Evolutionary conservation across 441 rosid species (phyloP).

Genomic region (Geranium incanum): DNA sequence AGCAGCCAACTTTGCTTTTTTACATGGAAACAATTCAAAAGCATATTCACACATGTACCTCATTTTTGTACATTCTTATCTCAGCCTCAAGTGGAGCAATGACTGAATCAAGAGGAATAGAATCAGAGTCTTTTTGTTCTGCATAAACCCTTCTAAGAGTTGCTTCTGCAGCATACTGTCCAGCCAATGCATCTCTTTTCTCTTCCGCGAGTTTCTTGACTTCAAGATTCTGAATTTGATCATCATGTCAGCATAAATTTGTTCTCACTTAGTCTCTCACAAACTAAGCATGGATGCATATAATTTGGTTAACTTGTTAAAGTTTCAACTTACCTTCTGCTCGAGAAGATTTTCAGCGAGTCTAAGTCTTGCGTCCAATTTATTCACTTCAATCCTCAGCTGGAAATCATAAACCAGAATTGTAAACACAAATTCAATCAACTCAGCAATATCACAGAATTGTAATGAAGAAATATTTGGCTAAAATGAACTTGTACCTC

Average conservation of each 20-base stretch:
- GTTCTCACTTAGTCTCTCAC: neutral
- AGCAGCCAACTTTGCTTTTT: neutral
- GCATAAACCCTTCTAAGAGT: conserved; percentile 67
- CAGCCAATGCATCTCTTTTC: conserved; percentile 75
- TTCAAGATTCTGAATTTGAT: conserved; percentile 52
- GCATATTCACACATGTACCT: conserved; percentile 31
- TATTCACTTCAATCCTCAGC: conserved; percentile 45
- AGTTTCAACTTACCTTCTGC: conserved; percentile 45
- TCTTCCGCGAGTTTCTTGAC: conserved; percentile 52
- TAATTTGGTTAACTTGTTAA: neutral
- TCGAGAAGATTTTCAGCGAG: conserved; percentile 44
- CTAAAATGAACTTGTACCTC: conserved; percentile 42
- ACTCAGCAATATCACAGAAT: neutral
- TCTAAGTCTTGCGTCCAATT: conserved; percentile 47
- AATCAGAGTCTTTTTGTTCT: conserved; percentile 55
- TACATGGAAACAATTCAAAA: neutral
- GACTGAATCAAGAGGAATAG: conserved; percentile 50
- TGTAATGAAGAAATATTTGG: neutral
- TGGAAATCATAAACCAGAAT: conserved; percentile 24
- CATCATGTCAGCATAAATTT: neutral
- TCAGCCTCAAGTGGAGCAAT: conserved; percentile 84
- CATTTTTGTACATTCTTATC: conserved; percentile 58
- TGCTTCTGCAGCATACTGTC: conserved; percentile 80
- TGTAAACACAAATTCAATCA: neutral
- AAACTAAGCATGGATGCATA: neutral